Percentiles rank a stretch among this genome's conserved stretches.
Conservation (phyloP, 768 basidiomycete genomes). For the Lactifluus subvellereus region DNA sequence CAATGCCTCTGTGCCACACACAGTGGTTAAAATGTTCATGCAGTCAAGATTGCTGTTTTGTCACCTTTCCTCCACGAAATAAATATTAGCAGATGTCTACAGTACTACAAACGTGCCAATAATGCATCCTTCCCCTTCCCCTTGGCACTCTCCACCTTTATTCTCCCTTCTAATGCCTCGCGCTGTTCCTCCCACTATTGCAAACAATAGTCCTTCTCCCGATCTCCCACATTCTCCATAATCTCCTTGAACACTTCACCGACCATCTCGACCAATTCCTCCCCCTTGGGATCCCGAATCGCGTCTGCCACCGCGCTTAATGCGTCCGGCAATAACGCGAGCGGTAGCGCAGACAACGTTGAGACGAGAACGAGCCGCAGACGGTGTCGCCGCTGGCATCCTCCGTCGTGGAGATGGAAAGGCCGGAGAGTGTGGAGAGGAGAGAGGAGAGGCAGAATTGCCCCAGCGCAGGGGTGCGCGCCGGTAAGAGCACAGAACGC, state of each 20-base stretch:
- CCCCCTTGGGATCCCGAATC: constrained; percentile 29
- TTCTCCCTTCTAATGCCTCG: background rate
- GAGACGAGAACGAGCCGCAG: constrained; percentile 63
- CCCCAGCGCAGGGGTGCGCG: constrained; percentile 48
- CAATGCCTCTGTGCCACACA: too few relatives aligned
- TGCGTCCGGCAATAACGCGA: constrained; percentile 47
- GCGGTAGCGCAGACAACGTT: constrained; percentile 55
- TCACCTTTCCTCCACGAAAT: background rate
- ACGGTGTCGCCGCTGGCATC: constrained; percentile 39
- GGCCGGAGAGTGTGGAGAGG: constrained; percentile 25
- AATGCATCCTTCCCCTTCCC: background rate
- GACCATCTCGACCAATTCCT: constrained; percentile 41
- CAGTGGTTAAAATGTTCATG: too few relatives aligned
- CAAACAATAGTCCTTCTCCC: constrained; percentile 60
- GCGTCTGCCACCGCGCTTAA: constrained; percentile 43
- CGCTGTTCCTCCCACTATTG: constrained; percentile 61
- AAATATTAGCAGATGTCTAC: too few relatives aligned
- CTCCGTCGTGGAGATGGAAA: background rate
- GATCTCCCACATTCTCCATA: constrained; percentile 57
- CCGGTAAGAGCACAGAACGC: constrained; percentile 72
- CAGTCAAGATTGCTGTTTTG: background rate
- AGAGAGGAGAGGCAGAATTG: constrained; percentile 53
- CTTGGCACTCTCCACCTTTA: background rate
- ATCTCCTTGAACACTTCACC: constrained; percentile 60
- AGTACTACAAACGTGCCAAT: constrained; percentile 6